Conservation (phyloP, 306 rosid species). For the Adenanthera pavonina region DNA sequence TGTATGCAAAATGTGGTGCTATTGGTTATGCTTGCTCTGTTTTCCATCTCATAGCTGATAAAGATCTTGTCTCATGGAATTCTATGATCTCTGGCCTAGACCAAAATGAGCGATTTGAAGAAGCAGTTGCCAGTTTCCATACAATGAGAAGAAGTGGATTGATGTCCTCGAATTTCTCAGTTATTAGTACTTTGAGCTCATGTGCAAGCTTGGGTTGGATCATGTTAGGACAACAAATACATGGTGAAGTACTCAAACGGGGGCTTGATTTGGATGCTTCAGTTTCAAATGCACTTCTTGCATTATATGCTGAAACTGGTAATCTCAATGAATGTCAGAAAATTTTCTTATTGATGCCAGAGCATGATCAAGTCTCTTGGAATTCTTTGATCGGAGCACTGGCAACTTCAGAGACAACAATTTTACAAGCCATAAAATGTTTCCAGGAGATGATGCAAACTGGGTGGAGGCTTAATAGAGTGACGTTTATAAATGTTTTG, state of each 20-base stretch:
- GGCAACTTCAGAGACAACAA: conserved; percentile 61
- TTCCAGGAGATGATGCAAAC: conserved; percentile 77
- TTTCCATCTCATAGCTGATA: conserved; percentile 61
- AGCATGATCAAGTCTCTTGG: conserved; percentile 85
- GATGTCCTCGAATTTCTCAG: conserved; percentile 79
- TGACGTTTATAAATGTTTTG: conserved; percentile 76
- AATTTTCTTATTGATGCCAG: conserved; percentile 75
- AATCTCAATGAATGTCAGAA: conserved; percentile 59
- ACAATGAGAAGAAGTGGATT: conserved; percentile 70
- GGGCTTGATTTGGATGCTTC: conserved; percentile 93
- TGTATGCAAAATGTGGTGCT: conserved; percentile 78
- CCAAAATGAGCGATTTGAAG: conserved; percentile 71
- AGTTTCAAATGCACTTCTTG: conserved; percentile 85
- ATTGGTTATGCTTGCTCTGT: conserved; percentile 65
- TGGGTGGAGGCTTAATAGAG: conserved; percentile 75
- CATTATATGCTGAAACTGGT: conserved; percentile 75
- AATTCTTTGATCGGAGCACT: conserved; percentile 82
- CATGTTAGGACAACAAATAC: conserved; percentile 72
- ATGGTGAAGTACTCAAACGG: conserved; percentile 69
- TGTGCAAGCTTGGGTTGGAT: conserved; percentile 84
- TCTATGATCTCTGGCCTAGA: conserved; percentile 86
- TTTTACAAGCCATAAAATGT: conserved; percentile 60
- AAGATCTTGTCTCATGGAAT: conserved; percentile 84
- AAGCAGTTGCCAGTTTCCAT: conserved; percentile 62
- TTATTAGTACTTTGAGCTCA: conserved; percentile 88